Evolutionary conservation across 371 early-diverging fungal genomes (phyloP).

Genomic region (Parasitella parasitica): DNA sequence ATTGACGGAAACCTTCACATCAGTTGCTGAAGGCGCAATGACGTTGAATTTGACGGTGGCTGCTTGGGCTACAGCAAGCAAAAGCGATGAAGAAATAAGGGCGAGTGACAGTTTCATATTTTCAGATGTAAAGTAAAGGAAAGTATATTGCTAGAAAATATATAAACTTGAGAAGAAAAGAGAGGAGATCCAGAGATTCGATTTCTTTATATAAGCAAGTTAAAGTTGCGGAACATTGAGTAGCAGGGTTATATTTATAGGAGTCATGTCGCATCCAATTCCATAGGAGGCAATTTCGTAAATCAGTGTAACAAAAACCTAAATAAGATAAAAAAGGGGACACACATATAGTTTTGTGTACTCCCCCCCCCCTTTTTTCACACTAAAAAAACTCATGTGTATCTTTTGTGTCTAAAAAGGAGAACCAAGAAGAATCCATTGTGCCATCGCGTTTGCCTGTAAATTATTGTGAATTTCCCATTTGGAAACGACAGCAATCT

Average conservation of each 20-base stretch:
- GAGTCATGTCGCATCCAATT: slow-evolving; percentile 12
- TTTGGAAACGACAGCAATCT: background rate
- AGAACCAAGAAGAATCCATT: slow-evolving; percentile 15
- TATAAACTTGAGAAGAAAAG: slow-evolving; percentile 4
- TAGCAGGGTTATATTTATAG: slow-evolving; percentile 9
- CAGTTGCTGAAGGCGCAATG: slow-evolving; percentile 50
- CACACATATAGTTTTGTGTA: background rate
- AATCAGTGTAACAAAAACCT: background rate
- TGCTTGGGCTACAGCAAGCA: slow-evolving; percentile 31
- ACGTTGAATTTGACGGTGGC: slow-evolving; percentile 50
- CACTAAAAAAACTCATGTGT: slow-evolving; percentile 8
- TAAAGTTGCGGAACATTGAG: background rate
- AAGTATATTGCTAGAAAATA: background rate
- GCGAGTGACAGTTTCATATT: slow-evolving; percentile 28
- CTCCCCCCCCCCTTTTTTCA: background rate
- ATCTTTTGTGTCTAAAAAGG: slow-evolving; percentile 3
- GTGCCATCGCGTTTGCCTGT: background rate
- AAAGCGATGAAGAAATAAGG: slow-evolving; percentile 17
- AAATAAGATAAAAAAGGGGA: background rate
- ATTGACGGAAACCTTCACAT: slow-evolving; percentile 48
- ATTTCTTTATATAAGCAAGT: background rate
- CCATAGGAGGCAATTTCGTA: slow-evolving; percentile 1
- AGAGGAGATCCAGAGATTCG: background rate
- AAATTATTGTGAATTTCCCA: background rate
- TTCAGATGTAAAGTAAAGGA: slow-evolving; percentile 3